phyloP scores from a whole-genome alignment of 768 basidiomycete genomes.

The Tricholoma furcatifolium region DNA sequence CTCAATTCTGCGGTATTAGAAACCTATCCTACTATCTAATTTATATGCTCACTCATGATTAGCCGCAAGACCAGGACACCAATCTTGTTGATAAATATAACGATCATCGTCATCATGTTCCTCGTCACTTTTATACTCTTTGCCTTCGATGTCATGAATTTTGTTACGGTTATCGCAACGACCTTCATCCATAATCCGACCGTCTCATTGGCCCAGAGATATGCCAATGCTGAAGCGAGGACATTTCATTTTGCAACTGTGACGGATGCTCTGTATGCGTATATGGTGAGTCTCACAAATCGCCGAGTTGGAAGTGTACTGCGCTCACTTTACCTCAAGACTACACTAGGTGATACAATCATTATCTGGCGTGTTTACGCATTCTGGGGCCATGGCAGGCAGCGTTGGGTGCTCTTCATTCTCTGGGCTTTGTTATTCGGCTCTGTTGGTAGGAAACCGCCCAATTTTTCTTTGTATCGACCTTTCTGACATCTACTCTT shows the following conservation, averaged over 20 bases:
- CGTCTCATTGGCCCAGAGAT: neutral
- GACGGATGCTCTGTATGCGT: slow-evolving; percentile 2
- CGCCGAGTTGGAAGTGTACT: neutral
- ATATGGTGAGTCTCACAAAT: neutral
- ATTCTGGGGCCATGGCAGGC: slow-evolving; percentile 3
- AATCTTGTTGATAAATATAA: slow-evolving; percentile 1
- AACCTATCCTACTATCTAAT: neutral
- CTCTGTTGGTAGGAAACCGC: neutral
- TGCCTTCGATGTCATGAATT: slow-evolving; percentile 4
- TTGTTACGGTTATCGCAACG: neutral
- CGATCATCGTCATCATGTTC: slow-evolving; percentile 5
- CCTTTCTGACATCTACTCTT: neutral
- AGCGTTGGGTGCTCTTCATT: slow-evolving; percentile 5
- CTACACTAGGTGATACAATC: slow-evolving; percentile 5
- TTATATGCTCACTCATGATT: neutral
- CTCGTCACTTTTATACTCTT: slow-evolving; percentile 3
- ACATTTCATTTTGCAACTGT: neutral
- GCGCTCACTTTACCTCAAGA: neutral
- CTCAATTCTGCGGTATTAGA: neutral
- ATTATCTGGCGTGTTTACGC: slow-evolving; percentile 9
- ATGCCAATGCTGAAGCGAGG: neutral
- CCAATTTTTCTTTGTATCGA: too few species aligned
- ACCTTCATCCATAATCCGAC: slow-evolving; percentile 3
- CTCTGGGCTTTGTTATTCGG: slow-evolving; percentile 3
- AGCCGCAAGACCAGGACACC: neutral